Base-by-base conservation (phyloP, 2,329 filamentous ascomycete genomes). In the Clonostachys byssicola region DNA sequence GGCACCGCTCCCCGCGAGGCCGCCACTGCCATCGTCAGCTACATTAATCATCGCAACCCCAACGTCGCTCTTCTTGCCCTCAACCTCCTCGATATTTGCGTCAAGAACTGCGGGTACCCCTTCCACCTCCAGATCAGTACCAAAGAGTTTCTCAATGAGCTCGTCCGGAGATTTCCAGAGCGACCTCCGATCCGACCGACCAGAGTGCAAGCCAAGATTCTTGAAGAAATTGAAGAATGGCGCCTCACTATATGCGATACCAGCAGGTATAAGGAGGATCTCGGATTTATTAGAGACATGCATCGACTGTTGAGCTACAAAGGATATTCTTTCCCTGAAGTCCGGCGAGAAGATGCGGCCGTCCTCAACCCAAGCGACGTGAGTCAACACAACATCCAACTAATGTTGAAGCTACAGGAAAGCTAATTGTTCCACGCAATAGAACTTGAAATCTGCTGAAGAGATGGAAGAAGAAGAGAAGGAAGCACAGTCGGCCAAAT, bases 81-180 rank as follows among this genome's bases (percentile, higher is more conserved):
- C 61, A 85, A 86, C 72, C 82, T 99, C 56, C 88, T 99, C 63
- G 94, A 99, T 66, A 97, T 97, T 53, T 97, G 94, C 69, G 94
- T 97, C 69, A 99, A 99, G 77, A 99, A 99, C 73, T 99, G 94
- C 78, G 94, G 94, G 59, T 99, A 99, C 65, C 92, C 94, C 2
- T 99, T 99, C 69, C 94, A 99, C 63, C 83, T 99, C 49, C 94
- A 99, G 70, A 96, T 99, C 64, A 92, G 89, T 68, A 97, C 94
- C 56, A 99, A 99, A 68, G 94, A 99, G 62, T 99, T 99, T 60
- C 83, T 99, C 59, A 99, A 99, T 71, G 94, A 99, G 73, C 84
- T 99, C 50, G 94, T 99, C 51, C 85, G 94, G 56, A 83, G 94
- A 55, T 99, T 99, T 61, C 94, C 94, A 43, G 94, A 99, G 71